Evolutionary conservation across 495 filamentous ascomycete species (phyloP).

Genomic region (Emericellopsis terricola): DNA sequence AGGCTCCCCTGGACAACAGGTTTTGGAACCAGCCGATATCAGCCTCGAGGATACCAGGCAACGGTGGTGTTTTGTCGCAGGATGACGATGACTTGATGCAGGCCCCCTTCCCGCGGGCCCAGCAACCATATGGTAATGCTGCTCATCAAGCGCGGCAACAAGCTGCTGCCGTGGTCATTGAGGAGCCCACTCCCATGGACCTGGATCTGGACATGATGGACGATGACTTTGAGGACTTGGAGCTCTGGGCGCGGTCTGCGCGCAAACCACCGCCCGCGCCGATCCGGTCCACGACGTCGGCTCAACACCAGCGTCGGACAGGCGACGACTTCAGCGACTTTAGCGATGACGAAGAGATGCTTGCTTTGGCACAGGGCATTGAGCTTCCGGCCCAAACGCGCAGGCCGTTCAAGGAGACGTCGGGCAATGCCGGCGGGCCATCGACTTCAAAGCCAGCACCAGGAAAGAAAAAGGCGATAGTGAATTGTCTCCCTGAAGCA

Average conservation of each 20-base stretch:
- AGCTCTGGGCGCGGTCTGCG: too few species aligned
- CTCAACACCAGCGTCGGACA: conserved; percentile 6
- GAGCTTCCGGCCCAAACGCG: conserved; percentile 20
- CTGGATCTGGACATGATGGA: conserved; percentile 1
- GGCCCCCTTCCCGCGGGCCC: neutral
- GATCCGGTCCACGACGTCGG: conserved; percentile 9
- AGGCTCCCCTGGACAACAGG: conserved; percentile 10
- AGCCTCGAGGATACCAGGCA: neutral
- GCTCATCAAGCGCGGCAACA: too few species aligned
- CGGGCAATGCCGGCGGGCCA: conserved; percentile 13
- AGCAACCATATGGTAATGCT: too few species aligned
- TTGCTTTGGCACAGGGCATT: conserved; percentile 39
- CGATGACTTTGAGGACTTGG: conserved; percentile 6
- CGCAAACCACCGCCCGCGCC: too few species aligned
- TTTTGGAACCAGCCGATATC: neutral
- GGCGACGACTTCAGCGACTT: conserved; percentile 44
- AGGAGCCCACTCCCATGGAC: too few species aligned
- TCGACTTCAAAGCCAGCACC: conserved; percentile 5
- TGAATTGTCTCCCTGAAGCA: conserved; percentile 7
- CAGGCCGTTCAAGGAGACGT: conserved; percentile 17
- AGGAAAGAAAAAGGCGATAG: conserved; percentile 7
- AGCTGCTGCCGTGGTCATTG: too few species aligned
- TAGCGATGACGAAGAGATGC: conserved; percentile 52
- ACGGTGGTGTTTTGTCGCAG: neutral
- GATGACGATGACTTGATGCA: neutral